Conservation (phyloP, 129 eudicot species). For the Apium graveolens region DNA sequence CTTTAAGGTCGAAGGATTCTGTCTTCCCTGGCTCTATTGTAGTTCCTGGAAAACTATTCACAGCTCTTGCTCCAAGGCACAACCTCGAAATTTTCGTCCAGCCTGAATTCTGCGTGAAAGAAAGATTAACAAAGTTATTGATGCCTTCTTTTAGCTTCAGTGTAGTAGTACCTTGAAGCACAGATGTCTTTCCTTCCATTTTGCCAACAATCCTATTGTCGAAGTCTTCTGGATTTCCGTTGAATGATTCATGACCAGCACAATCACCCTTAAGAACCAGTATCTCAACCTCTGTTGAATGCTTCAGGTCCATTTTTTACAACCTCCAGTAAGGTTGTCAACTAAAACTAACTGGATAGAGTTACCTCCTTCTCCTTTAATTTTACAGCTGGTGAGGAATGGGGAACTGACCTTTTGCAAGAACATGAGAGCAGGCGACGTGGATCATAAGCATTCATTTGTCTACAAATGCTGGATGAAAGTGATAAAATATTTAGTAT, state of each 20-base stretch:
- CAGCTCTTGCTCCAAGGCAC: too few species aligned
- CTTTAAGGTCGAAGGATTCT: too few species aligned
- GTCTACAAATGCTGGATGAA: too few species aligned
- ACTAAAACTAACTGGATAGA: conserved; percentile 34
- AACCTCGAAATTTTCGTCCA: too few species aligned
- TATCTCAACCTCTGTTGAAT: conserved; percentile 38
- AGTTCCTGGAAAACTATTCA: too few species aligned
- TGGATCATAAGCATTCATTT: conserved; percentile 3
- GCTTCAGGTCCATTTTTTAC: conserved; percentile 43
- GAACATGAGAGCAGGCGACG: conserved; percentile 36
- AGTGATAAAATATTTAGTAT: too few species aligned
- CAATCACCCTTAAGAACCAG: conserved; percentile 38
- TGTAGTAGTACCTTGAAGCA: conserved; percentile 31
- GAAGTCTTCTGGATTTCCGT: conserved; percentile 30
- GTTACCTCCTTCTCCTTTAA: conserved; percentile 37
- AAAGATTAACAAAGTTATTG: not conserved
- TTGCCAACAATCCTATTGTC: conserved; percentile 28
- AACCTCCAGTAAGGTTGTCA: conserved; percentile 28
- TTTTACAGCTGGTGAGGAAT: conserved; percentile 39
- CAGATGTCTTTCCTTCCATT: conserved; percentile 42
- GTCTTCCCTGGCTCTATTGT: too few species aligned
- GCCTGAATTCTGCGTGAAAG: too few species aligned
- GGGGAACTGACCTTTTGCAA: conserved; percentile 32
- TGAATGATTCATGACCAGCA: conserved; percentile 20
- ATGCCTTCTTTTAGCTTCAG: conserved; percentile 41